These are phyloP conservation scores for Sporothrix mexicana DNA, from an alignment of 2,329 filamentous ascomycete species.

Conservation along the genomic window DNA sequence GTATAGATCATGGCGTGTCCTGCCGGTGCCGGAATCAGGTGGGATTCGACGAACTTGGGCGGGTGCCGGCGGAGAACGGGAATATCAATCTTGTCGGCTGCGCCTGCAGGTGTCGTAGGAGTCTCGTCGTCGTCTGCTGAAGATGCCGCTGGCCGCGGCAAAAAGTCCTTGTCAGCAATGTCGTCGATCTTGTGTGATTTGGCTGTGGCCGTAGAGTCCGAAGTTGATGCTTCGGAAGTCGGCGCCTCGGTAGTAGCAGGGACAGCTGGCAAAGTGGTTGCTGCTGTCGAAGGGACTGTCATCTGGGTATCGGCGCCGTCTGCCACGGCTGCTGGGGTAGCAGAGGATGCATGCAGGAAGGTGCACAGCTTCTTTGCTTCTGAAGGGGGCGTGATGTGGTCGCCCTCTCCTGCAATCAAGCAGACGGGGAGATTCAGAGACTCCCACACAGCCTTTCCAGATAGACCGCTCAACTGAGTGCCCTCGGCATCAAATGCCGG, in stretches of 20 bases:
- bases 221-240: not conserved
- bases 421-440: slow-evolving; percentile 75
- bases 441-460: slow-evolving; percentile 73
- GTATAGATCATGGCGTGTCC: slow-evolving; percentile 86
- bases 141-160: slow-evolving; percentile 6
- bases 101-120: slow-evolving; percentile 55
- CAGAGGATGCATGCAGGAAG: slow-evolving; percentile 24
- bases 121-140: slow-evolving; percentile 48
- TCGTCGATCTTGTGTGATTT: slow-evolving; percentile 42
- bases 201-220: not conserved
- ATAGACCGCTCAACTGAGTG: slow-evolving; percentile 65
- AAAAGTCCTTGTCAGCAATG: slow-evolving; percentile 49
- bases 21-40: slow-evolving; percentile 75
- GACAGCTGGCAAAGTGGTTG: not conserved
- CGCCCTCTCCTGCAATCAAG: slow-evolving; percentile 77
- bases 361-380: slow-evolving; percentile 48
- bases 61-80: slow-evolving; percentile 58
- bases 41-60: slow-evolving; percentile 66
- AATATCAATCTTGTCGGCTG: slow-evolving; percentile 46
- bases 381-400: slow-evolving; percentile 65
- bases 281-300: not conserved
- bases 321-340: not conserved
- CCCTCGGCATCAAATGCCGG: slow-evolving; percentile 61
- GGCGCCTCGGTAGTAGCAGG: not conserved
- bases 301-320: not conserved